Evolutionary conservation across 768 basidiomycete genomes (phyloP), one percentile per base, ranked within the genome.

Genomic region (Lyophyllum semitale): DNA sequence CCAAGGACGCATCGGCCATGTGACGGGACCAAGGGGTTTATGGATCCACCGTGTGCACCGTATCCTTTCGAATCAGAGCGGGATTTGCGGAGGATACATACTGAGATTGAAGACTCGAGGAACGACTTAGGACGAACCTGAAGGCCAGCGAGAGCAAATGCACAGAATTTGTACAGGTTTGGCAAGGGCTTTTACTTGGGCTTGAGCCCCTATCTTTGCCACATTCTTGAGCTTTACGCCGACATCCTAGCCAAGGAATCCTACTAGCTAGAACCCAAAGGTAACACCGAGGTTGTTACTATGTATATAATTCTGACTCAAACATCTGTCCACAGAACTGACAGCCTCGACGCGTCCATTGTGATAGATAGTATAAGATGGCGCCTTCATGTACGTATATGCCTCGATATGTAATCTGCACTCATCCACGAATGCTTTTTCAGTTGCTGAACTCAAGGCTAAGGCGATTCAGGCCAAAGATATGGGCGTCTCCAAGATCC

Each of bases 361-460:
- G n/a, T n/a, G n/a, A n/a, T n/a, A n/a, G n/a, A n/a, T 4, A 29
- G 26, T 45, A n/a, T 15, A 26, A 38, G 35, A 51, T 51, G 51
- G 51, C 51, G 71, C 74, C 72, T 54, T 73, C 73, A 46, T 74
- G 74, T 72, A 68, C 61, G 66, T 53, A 46, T 37, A 33, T 45
- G 37, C 50, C 27, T 40, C n/a, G 46, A 32, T 17, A 15, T 45
- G 45, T 29, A 22, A 42, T 54, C 51, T 8, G 52, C 43, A 41
- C 48, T 59, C 33, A 56, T 53, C 50, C 51, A 55, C 45, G 20
- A 30, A 44, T 37, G 22, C 46, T 32, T 15, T 37, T 56, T 7
- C 29, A 85, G 84, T 87, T 54, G 82, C 85, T 51, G 87, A 89
- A 42, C 68, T 89, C 48, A 87, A 87, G 66, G 80, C 80, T 37